Evolutionary conservation across 345 rosid genomes (phyloP).

Genomic region (Populus simonii): DNA sequence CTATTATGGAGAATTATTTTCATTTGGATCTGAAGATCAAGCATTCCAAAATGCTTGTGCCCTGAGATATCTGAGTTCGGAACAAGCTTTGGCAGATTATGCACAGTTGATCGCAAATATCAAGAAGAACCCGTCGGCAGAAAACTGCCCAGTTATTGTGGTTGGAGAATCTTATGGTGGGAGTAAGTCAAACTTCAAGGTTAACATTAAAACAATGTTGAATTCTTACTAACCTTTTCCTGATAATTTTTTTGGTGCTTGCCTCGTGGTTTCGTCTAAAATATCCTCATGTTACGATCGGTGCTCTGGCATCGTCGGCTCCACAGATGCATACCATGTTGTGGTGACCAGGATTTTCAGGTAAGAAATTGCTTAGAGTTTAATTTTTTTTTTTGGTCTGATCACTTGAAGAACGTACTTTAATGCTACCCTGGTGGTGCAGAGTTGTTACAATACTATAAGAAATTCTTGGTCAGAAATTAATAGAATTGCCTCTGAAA

Average conservation of each 20-base stretch:
- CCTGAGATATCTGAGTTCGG: conserved; percentile 30
- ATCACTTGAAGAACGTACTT: neutral
- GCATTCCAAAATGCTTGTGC: conserved; percentile 19
- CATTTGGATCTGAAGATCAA: conserved; percentile 27
- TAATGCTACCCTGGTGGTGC: too few species aligned
- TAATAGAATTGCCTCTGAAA: conserved; percentile 20
- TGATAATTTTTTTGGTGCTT: conserved; percentile 17
- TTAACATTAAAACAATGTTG: too few species aligned
- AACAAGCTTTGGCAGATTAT: conserved; percentile 36
- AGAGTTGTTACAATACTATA: conserved; percentile 29
- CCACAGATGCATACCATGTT: conserved; percentile 7
- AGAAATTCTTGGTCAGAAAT: conserved; percentile 30
- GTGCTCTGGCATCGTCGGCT: conserved; percentile 29
- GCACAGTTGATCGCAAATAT: conserved; percentile 27
- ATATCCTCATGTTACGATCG: conserved; percentile 25
- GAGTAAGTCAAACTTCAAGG: conserved; percentile 9
- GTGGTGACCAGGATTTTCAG: conserved; percentile 25
- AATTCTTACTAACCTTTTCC: too few species aligned
- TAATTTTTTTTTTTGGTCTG: neutral
- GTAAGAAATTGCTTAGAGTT: neutral
- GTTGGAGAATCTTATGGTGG: conserved; percentile 38
- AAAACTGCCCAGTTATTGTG: conserved; percentile 25
- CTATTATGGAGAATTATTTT: conserved; percentile 31
- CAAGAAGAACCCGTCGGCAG: conserved; percentile 24
- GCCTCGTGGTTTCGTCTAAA: conserved; percentile 35